These are phyloP conservation scores for Amanita pallidorosea DNA, from an alignment of 768 basidiomycete species.

Conservation along the genomic window DNA sequence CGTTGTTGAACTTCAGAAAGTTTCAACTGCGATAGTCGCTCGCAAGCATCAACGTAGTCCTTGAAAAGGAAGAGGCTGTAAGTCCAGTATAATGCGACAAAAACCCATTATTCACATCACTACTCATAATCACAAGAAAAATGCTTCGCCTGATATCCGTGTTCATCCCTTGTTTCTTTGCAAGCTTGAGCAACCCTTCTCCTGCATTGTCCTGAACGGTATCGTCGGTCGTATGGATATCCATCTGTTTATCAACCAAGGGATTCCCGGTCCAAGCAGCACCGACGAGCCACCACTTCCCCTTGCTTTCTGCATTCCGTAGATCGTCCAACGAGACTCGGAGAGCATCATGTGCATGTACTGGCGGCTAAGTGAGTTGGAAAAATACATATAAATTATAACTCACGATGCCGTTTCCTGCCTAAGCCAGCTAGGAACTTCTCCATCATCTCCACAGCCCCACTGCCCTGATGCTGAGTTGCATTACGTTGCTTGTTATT, in stretches of 20 bases:
- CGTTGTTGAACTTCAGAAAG: conserved; percentile 87
- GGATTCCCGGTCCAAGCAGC: conserved; percentile 95
- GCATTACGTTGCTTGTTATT: conserved; percentile 71
- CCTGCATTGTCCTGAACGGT: conserved; percentile 17
- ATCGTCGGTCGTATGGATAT: conserved; percentile 14
- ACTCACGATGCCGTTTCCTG: conserved; percentile 67
- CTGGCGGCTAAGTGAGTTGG: conserved; percentile 24
- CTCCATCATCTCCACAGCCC: conserved; percentile 79
- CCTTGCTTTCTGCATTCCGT: conserved; percentile 70
- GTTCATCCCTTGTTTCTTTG: conserved; percentile 95
- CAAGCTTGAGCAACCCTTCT: conserved; percentile 59
- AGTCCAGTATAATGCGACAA: background rate
- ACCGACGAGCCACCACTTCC: conserved; percentile 99
- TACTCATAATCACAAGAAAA: conserved; percentile 92
- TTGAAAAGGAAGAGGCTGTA: conserved; percentile 17
- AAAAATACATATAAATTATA: background rate
- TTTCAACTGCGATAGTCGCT: conserved; percentile 74
- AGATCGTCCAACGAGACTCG: conserved; percentile 82
- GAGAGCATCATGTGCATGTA: conserved; percentile 75
- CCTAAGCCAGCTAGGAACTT: conserved; percentile 69
- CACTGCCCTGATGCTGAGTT: conserved; percentile 59
- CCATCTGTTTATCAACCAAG: conserved; percentile 57
- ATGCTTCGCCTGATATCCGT: conserved; percentile 88
- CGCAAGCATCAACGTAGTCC: conserved; percentile 96
- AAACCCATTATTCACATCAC: conserved; percentile 52